These are phyloP conservation scores for Stemphylium beticola DNA, from an alignment of 2,329 filamentous ascomycete genomes.

Conservation along the genomic window DNA sequence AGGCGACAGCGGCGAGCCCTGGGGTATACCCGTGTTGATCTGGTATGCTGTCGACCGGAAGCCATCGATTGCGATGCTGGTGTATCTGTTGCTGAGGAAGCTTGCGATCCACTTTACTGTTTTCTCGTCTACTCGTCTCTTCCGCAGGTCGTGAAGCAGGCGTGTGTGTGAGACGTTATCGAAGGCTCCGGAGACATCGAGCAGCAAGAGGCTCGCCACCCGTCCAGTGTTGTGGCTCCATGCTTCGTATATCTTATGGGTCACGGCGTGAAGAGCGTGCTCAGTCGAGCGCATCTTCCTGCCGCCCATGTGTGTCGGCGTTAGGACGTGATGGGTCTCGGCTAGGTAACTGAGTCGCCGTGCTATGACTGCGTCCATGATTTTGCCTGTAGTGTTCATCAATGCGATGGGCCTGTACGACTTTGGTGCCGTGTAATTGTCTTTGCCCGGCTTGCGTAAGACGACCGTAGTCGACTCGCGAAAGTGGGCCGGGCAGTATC, in stretches of 20 bases:
- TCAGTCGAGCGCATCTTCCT: slow-evolving; percentile 31
- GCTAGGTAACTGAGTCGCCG: slow-evolving; percentile 18
- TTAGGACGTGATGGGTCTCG: slow-evolving; percentile 28
- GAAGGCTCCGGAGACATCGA: slow-evolving; percentile 43
- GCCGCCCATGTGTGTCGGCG: slow-evolving; percentile 27
- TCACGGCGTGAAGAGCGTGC: slow-evolving; percentile 35
- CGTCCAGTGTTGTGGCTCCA: slow-evolving; percentile 21
- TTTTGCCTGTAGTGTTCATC: slow-evolving; percentile 38
- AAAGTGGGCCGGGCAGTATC: slow-evolving; percentile 18
- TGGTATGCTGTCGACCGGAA: slow-evolving; percentile 16
- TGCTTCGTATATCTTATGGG: slow-evolving; percentile 30
- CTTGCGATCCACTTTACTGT: slow-evolving; percentile 26
- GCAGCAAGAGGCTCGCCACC: slow-evolving; percentile 39
- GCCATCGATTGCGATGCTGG: slow-evolving; percentile 19
- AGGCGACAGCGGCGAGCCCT: slow-evolving; percentile 39
- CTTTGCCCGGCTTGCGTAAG: slow-evolving; percentile 36
- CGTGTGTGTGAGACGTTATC: slow-evolving; percentile 31
- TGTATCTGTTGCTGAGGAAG: slow-evolving; percentile 23
- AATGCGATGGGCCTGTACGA: slow-evolving; percentile 35
- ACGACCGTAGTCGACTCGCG: slow-evolving; percentile 27
- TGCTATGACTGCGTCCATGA: slow-evolving; percentile 35
- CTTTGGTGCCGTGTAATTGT: slow-evolving; percentile 34
- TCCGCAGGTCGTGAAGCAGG: slow-evolving; percentile 30
- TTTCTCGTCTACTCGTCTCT: slow-evolving; percentile 19
- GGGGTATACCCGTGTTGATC: slow-evolving; percentile 33